Base-by-base conservation (phyloP, 164 flowering plant species). In the Umbilicus rupestris region DNA sequence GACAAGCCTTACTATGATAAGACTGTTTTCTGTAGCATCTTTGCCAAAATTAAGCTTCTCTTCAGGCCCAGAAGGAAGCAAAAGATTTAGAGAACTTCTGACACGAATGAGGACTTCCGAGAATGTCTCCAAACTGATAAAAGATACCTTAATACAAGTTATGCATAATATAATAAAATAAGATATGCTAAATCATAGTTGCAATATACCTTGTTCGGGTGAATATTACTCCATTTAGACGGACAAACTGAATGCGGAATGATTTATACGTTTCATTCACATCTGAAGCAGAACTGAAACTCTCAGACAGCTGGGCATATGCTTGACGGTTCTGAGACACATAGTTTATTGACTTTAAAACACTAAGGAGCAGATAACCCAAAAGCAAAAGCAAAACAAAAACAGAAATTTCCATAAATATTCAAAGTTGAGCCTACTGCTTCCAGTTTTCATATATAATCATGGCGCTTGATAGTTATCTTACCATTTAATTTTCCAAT, bases 161-260 rank as follows among this genome's bases (percentile, higher is more conserved):
- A 24, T 31, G 35, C 41, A 17, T 8, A 7, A 17, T 3, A 62
- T 22, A 5, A 39, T 62, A 39, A 52, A 69, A 20, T 15, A 26
- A 39, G 37, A 37, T 2, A n/a, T 50, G 20, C 1, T 17, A 26
- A 45, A 49, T 57, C 7, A 26, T 50, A n/a, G 12, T n/a, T 19
- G 66, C 3, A 26, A 67, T 62, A 66, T 80, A 94, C 97, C 97
- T 94, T 72, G 97, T 89, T 41, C 90, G 87, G 1, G 97, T 91
- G 71, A 94, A 94, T 22, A 94, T 87, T 69, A 94, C 83, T 55
- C 97, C 99, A 87, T 87, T 87, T 16, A 94, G 77, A 57, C 97
- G 83, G 47, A 91, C 87, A 84, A 89, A 94, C 31, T 86, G 81
- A 71, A 78, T 80, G 73, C 87, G 76, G 59, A 94, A 86, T 31